These are phyloP conservation scores for Lagenidium sp. DNA, from an alignment of 352 stramenopile genomes.

Conservation along the genomic window DNA sequence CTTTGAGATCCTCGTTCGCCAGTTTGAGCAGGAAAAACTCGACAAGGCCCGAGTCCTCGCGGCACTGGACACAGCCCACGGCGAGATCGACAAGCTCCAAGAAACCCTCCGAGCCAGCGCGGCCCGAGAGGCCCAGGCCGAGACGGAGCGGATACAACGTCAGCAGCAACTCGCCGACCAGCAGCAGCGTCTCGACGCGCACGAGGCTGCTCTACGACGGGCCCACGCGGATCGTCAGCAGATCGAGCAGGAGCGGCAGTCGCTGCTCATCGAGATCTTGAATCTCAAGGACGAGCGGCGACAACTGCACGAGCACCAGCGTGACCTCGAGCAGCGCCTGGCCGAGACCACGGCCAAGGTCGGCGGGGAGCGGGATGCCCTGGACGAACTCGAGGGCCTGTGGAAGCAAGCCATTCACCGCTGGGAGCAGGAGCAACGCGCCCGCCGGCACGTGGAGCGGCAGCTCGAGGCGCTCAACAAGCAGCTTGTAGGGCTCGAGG, in stretches of 20 bases:
- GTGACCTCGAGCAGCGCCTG: conserved; percentile 14
- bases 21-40: conserved; percentile 38
- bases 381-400: conserved; percentile 45
- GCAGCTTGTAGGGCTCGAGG: conserved; percentile 39
- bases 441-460: conserved; percentile 23
- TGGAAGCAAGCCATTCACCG: conserved; percentile 40
- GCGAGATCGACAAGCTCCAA: too few relatives aligned
- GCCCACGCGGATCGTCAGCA: not conserved
- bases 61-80: too few relatives aligned
- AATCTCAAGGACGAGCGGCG: conserved; percentile 41
- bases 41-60: conserved; percentile 16
- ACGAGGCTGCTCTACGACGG: not conserved
- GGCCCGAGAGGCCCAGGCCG: too few relatives aligned
- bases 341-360: conserved; percentile 21
- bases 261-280: conserved; percentile 28
- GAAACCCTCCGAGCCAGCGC: too few relatives aligned
- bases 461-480: conserved; percentile 18
- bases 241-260: conserved; percentile 27
- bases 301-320: conserved; percentile 18
- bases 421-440: conserved; percentile 42
- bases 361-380: conserved; percentile 34
- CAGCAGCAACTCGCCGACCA: not conserved
- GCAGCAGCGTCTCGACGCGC: not conserved
- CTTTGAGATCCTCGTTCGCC: conserved; percentile 49
- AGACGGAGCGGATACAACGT: not conserved